A percentile compares a stretch with the other conserved stretches of the same genome.
Evolutionary conservation across 2,329 filamentous ascomycete species (phyloP).

Genomic region (Nannizziopsis barbatae): DNA sequence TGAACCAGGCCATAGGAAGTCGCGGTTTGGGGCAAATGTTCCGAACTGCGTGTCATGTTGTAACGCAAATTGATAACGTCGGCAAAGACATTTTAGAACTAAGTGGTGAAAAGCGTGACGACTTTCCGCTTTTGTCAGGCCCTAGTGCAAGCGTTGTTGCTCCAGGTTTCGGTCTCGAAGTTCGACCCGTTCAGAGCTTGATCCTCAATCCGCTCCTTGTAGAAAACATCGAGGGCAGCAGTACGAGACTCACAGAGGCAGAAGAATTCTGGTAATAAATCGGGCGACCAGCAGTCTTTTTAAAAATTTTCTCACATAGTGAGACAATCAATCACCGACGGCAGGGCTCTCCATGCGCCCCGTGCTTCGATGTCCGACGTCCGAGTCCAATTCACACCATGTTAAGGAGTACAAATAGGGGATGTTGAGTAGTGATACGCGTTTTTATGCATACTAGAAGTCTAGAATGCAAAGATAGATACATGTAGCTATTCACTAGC

Average conservation of each 20-base stretch:
- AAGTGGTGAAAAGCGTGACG: not conserved
- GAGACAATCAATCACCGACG: conserved; percentile 17
- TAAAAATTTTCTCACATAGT: conserved; percentile 18
- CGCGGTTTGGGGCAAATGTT: conserved; percentile 23
- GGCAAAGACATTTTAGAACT: conserved; percentile 23
- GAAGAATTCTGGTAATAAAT: conserved; percentile 14
- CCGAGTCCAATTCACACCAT: no score
- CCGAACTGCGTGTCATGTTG: conserved; percentile 24
- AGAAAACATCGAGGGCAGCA: not conserved
- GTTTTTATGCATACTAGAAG: no score
- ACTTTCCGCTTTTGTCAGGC: not conserved
- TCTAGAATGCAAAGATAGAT: no score
- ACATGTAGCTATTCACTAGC: no score
- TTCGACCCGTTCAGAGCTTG: not conserved
- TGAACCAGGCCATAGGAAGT: conserved; percentile 18
- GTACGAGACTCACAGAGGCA: not conserved
- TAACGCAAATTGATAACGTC: conserved; percentile 30
- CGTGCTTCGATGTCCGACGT: no score
- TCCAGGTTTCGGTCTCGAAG: not conserved
- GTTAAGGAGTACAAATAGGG: no score
- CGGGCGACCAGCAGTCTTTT: conserved; percentile 24
- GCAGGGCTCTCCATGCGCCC: no score
- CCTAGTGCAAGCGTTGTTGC: conserved; percentile 1
- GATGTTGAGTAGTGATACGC: no score
- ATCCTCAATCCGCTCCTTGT: not conserved